Base-by-base conservation (phyloP, 2,329 filamentous ascomycete species). In the Cladophialophora carrionii region DNA sequence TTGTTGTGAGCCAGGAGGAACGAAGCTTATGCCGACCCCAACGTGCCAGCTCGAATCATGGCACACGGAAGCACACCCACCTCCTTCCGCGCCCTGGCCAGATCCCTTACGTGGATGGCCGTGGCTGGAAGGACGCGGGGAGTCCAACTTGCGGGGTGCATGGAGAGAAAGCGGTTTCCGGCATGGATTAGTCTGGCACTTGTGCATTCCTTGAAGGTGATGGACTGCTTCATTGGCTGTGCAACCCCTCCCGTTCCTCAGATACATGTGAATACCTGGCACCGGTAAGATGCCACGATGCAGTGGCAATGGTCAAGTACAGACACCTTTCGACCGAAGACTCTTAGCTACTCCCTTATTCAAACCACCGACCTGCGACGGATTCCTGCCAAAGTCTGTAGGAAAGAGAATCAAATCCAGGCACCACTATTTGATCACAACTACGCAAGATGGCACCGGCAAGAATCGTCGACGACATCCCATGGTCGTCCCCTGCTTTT, bases 401-500 rank as follows among this genome's bases (percentile, higher is more conserved):
- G 55, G 37, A 29, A 48, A 48, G 55, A 43, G 26, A 31, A 31
- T 51, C n/a, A 7, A 52, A 8, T 51, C 6, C 20, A 17, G 7
- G 24, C 9, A 46, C 58, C 51, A 7, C 26, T 24, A 14, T 43
- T 24, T 57, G 5, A 20, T 37, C 53, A 22, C 20, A 61, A 22
- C 46, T 31, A 26, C 32, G 14, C 46, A 55, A 43, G 9, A 66
- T 66, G 64, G 60, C 64, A 29, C 65, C 65, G 10, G 65, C 62
- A 53, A 54, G 65, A 43, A 24, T 65, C 20, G 48, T 59, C 6
- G 62, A 67, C 24, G 55, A 57, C n/a, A 53, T 65, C 24, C 51
- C 62, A 17, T 67, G 65, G 65, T 62, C 65, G 29, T 67, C 65
- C 5, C 65, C 65, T 1, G 56, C 52, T 4, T 58, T 51, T 37